Evolutionary conservation across 2,329 filamentous ascomycete species (phyloP).

Genomic region (Trichoderma koningii): DNA sequence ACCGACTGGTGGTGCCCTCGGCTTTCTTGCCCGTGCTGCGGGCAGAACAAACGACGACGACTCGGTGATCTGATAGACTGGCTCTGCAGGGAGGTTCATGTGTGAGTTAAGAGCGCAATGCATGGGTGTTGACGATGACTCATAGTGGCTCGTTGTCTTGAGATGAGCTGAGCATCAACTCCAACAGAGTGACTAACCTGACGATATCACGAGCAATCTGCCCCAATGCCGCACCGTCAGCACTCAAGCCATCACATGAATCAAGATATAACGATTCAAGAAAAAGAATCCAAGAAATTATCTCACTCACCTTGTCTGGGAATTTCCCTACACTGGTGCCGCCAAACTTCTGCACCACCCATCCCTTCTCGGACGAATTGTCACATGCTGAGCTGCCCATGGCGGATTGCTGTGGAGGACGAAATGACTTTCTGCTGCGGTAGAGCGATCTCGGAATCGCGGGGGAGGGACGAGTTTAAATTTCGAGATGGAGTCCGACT

Average conservation of each 20-base stretch:
- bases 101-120: neutral
- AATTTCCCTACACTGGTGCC: slow-evolving; percentile 97
- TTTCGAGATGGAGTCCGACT: no score
- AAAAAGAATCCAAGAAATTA: neutral
- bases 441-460: slow-evolving; percentile 25
- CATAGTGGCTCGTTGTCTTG: no score
- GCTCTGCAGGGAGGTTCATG: slow-evolving; percentile 34
- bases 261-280: neutral
- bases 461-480: no score
- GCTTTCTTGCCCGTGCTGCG: slow-evolving; percentile 92
- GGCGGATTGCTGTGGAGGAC: neutral
- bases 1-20: slow-evolving; percentile 94
- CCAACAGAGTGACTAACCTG: slow-evolving; percentile 38
- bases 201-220: slow-evolving; percentile 49
- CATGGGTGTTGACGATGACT: neutral
- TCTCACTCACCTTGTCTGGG: slow-evolving; percentile 60
- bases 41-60: slow-evolving; percentile 94
- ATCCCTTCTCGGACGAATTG: slow-evolving; percentile 53
- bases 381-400: slow-evolving; percentile 41
- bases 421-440: neutral
- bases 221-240: slow-evolving; percentile 15
- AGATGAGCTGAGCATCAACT: no score
- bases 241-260: neutral
- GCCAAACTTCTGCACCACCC: slow-evolving; percentile 94
- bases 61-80: slow-evolving; percentile 66